Conservation (phyloP, 2,329 filamentous ascomycete genomes). For the Neofusicoccum cordaticola region DNA sequence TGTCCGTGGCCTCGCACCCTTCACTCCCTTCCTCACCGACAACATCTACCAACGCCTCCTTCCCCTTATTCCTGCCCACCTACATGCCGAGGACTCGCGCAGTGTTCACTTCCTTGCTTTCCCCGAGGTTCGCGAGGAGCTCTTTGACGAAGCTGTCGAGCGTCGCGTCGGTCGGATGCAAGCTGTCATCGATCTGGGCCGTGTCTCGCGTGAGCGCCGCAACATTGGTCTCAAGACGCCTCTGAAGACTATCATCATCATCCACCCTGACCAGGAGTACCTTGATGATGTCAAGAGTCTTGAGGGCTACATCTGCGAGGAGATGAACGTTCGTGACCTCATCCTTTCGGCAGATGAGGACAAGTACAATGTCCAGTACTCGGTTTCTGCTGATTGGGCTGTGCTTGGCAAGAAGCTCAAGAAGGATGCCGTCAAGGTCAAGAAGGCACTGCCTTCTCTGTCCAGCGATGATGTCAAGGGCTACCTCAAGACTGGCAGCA, state of each 20-base stretch:
- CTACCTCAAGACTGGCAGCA: conserved; percentile 70
- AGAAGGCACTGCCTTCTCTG: conserved; percentile 79
- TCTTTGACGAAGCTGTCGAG: conserved; percentile 85
- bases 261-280: conserved; percentile 79
- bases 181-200: conserved; percentile 85
- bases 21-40: conserved; percentile 93
- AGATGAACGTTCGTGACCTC: conserved; percentile 85
- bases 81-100: conserved; percentile 69
- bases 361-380: conserved; percentile 90
- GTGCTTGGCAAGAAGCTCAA: conserved; percentile 95
- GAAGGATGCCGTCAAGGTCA: conserved; percentile 88
- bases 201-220: conserved; percentile 80
- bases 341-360: conserved; percentile 82
- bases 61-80: conserved; percentile 72
- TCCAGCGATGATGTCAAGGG: conserved; percentile 76
- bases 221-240: conserved; percentile 87
- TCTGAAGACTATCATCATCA: conserved; percentile 82
- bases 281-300: conserved; percentile 83
- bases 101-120: conserved; percentile 92
- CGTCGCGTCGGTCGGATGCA: conserved; percentile 89
- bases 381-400: conserved; percentile 87
- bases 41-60: conserved; percentile 86
- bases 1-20: conserved; percentile 83
- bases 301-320: conserved; percentile 84
- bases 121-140: conserved; percentile 81